Conservation (phyloP, 169 alveolate species). For the Cryptosporidium bovis region DNA sequence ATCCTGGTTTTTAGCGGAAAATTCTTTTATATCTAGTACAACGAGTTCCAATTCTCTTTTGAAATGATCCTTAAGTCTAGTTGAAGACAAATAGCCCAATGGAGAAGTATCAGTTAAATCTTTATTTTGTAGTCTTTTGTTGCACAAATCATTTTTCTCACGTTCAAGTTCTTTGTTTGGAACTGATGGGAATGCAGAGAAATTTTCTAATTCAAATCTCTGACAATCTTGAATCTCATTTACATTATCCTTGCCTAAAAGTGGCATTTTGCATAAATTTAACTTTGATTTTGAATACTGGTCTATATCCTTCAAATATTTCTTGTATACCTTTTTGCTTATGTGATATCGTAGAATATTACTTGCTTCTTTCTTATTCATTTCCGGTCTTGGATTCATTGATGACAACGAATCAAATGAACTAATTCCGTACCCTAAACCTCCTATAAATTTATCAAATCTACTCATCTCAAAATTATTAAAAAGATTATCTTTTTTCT, state of each 20-base stretch:
- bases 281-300: neutral
- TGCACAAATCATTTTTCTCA: neutral
- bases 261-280: constrained; percentile 12
- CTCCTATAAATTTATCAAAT: constrained; percentile 52
- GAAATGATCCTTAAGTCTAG: neutral
- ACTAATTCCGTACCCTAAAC: constrained; percentile 44
- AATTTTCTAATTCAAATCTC: constrained; percentile 18
- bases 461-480: constrained; percentile 13
- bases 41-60: constrained; percentile 48
- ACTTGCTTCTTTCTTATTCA: constrained; percentile 8
- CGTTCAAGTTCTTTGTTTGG: constrained; percentile 36
- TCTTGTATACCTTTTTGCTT: constrained; percentile 28
- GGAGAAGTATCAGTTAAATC: neutral
- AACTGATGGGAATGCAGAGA: constrained; percentile 33
- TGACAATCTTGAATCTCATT: neutral
- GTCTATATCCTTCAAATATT: constrained; percentile 22
- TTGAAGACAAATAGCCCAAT: constrained; percentile 40
- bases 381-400: constrained; percentile 62
- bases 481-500: neutral
- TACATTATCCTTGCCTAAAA: neutral
- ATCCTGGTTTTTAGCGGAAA: constrained; percentile 1
- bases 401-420: constrained; percentile 43
- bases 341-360: constrained; percentile 10
- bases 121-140: neutral
- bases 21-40: constrained; percentile 32